Evolutionary conservation across 2,329 filamentous ascomycete species (phyloP).

Genomic region (Aspergillus sp.): DNA sequence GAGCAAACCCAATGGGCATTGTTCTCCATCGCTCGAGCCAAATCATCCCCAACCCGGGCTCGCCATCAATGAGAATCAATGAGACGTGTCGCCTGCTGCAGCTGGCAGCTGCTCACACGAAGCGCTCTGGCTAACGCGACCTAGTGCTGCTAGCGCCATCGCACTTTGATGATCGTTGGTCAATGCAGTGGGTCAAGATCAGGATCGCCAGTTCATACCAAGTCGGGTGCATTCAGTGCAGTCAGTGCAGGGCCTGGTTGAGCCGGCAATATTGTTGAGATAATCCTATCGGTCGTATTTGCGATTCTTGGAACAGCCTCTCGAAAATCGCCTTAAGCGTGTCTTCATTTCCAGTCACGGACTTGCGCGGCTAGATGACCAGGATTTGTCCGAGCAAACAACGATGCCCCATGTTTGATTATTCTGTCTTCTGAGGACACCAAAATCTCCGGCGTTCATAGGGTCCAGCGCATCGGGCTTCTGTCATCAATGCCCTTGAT

Average conservation of each 20-base stretch:
- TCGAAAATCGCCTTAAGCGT: not conserved
- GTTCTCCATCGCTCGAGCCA: constrained; percentile 7
- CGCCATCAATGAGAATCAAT: constrained; percentile 21
- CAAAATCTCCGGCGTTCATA: not conserved
- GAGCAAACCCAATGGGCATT: constrained; percentile 9
- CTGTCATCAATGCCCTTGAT: not conserved
- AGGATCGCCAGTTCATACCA: constrained; percentile 1
- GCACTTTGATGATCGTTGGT: constrained; percentile 13
- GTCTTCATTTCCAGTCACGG: not conserved
- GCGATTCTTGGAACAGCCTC: not conserved
- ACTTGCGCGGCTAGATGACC: not conserved
- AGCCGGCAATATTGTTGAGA: constrained; percentile 1
- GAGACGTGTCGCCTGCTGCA: constrained; percentile 17
- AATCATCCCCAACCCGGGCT: constrained; percentile 1
- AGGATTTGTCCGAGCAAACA: no score
- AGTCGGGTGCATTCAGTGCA: not conserved
- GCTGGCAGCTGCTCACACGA: constrained; percentile 16
- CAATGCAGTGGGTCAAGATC: constrained; percentile 3
- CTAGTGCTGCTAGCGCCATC: constrained; percentile 18
- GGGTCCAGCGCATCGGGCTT: constrained; percentile 6
- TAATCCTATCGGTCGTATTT: not conserved
- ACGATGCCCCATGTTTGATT: not conserved
- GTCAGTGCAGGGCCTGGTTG: not conserved
- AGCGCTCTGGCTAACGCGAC: constrained; percentile 13
- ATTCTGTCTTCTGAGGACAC: not conserved